phyloP scores from a whole-genome alignment of 345 rosid genomes.

The Salix exigua region DNA sequence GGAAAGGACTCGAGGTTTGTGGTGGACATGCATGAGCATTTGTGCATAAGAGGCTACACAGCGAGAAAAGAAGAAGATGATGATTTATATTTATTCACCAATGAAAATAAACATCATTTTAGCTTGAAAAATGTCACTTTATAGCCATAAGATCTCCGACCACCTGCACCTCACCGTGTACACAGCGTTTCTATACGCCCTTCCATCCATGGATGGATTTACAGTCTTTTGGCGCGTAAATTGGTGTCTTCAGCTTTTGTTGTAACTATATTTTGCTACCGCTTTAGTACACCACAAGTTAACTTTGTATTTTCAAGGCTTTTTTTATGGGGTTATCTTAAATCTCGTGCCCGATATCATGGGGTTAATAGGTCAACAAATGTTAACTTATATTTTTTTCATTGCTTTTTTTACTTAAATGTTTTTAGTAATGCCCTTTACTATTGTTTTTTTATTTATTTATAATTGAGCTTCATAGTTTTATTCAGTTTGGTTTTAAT shows the following conservation, averaged over 20 bases:
- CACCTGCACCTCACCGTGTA: background rate
- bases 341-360: too few relatives aligned
- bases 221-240: background rate
- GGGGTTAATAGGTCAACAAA: too few relatives aligned
- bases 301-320: too few relatives aligned
- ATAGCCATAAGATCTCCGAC: background rate
- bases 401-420: too few relatives aligned
- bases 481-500: too few relatives aligned
- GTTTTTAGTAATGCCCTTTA: too few relatives aligned
- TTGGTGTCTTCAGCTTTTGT: background rate
- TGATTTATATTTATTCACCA: background rate
- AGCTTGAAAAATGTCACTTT: background rate
- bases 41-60: background rate
- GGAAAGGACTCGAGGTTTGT: conserved; percentile 5
- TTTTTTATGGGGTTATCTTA: too few relatives aligned
- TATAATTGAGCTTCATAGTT: too few relatives aligned
- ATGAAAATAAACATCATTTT: background rate
- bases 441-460: too few relatives aligned
- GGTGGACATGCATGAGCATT: background rate
- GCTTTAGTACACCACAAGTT: too few relatives aligned
- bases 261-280: background rate
- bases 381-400: too few relatives aligned
- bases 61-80: background rate
- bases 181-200: background rate
- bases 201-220: background rate